Evolutionary conservation across 2,329 filamentous ascomycete species (phyloP), one percentile per base, ranked within the genome.

Genomic region (Epichloe uncinata): DNA sequence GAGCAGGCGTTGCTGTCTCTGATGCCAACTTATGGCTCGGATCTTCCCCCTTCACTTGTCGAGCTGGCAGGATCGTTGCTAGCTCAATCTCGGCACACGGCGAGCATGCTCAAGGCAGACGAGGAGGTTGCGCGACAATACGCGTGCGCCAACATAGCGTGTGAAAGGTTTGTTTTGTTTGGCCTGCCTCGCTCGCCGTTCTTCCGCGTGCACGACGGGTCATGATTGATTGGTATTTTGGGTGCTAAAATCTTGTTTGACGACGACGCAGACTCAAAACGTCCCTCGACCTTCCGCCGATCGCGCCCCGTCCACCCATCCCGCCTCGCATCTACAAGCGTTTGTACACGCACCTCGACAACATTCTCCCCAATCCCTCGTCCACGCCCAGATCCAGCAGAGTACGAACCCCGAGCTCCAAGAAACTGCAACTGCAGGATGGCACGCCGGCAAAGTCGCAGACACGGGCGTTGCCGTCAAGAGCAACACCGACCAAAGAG

Each of bases 71-170:
- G 75, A 47, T 87, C 84, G 8, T 72, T 95, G 6, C 77, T 94
- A 42, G 82, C 86, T 2, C 88, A 93, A 65, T 94, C 88, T 12
- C 81, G 87, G 35, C 80, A 82, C 61, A 82, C 81, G 59, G 87
- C 87, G 46, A 82, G 80, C 60, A 84, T 78, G 15, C 73, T 96
- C 48, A 94, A 89, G 63, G 76, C 82, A 3, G 87, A 94, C 50
- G 89, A 95, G 64, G 90, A 96, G 64, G 81, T 93, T 55, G 87
- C 84, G n/a, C 78, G 90, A 18, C 75, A 79, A 4, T 93, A 93
- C 64, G 85, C 84, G 4, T 95, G 89, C 63, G 85, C 87, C 13
- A 84, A 95, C 66, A 78, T 98, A 53, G 93, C 93, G 18, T 97
- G 90, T 62, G 87, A 91, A 58, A 79, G 87, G 85, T 87, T 16